phyloP scores from a whole-genome alignment of 768 basidiomycete species.

The Botryobasidium botryosum region DNA sequence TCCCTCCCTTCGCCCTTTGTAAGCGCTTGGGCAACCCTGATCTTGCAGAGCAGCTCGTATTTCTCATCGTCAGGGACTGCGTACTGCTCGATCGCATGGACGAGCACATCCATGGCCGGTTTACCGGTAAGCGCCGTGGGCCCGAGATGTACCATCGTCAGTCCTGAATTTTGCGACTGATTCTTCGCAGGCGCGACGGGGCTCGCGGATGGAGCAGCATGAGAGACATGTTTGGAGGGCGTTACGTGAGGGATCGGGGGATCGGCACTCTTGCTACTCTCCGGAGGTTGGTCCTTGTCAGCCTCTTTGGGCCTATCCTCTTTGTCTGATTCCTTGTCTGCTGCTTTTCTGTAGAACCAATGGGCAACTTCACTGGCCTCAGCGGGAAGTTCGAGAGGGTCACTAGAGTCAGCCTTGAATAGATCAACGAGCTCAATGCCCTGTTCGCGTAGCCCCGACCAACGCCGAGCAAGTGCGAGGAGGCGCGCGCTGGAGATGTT shows the following conservation, averaged over 20 bases:
- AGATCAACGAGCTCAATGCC: constrained; percentile 63
- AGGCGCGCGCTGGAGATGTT: constrained; percentile 68
- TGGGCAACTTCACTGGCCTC: constrained; percentile 70
- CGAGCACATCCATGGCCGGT: constrained; percentile 58
- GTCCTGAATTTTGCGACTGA: no score
- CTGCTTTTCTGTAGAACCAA: constrained; percentile 51
- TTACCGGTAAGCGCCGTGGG: no score
- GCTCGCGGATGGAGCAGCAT: constrained; percentile 19
- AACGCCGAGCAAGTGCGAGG: constrained; percentile 67
- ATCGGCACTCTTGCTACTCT: no score
- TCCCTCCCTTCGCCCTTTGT: constrained; percentile 26
- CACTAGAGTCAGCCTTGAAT: constrained; percentile 32
- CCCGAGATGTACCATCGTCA: constrained; percentile 39
- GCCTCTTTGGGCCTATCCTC: constrained; percentile 27
- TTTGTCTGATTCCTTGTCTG: constrained; percentile 27
- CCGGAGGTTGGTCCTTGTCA: no score
- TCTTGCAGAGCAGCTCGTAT: constrained; percentile 75
- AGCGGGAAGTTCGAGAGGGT: constrained; percentile 44
- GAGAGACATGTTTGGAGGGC: constrained; percentile 28
- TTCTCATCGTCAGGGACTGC: constrained; percentile 65
- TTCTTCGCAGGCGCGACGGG: no score
- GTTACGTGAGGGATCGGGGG: no score
- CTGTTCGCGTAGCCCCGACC: constrained; percentile 68
- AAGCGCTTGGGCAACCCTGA: constrained; percentile 62
- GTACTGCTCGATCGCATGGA: constrained; percentile 49